These are phyloP conservation scores for Claviceps arundinis DNA, from an alignment of 2,329 filamentous ascomycete genomes.

Conservation along the genomic window DNA sequence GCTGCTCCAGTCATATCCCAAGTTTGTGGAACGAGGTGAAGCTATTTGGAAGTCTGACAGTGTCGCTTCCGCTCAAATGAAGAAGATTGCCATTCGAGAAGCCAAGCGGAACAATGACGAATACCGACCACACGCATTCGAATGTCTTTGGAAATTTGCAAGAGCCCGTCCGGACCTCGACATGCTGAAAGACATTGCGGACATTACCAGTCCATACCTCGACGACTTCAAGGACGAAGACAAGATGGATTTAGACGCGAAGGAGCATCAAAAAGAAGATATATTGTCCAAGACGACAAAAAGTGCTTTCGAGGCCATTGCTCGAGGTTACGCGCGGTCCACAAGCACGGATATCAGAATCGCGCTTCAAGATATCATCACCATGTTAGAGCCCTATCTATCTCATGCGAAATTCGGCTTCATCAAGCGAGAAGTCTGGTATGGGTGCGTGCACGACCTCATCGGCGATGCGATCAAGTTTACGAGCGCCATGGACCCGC, in stretches of 20 bases:
- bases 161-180: slow-evolving; percentile 54
- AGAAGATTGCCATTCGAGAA: slow-evolving; percentile 73
- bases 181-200: slow-evolving; percentile 52
- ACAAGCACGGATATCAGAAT: slow-evolving; percentile 24
- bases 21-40: slow-evolving; percentile 56
- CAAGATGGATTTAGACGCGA: slow-evolving; percentile 55
- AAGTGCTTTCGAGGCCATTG: slow-evolving; percentile 37
- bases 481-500: slow-evolving; percentile 9
- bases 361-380: slow-evolving; percentile 24
- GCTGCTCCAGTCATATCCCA: slow-evolving; percentile 65
- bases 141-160: slow-evolving; percentile 60
- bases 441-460: slow-evolving; percentile 33
- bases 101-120: slow-evolving; percentile 81
- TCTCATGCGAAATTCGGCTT: slow-evolving; percentile 22
- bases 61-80: slow-evolving; percentile 48
- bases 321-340: slow-evolving; percentile 33
- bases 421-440: slow-evolving; percentile 39
- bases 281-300: slow-evolving; percentile 29
- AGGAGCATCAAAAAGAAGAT: slow-evolving; percentile 33
- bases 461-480: slow-evolving; percentile 26
- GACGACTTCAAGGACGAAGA: slow-evolving; percentile 45
- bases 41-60: slow-evolving; percentile 41
- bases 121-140: slow-evolving; percentile 67
- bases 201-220: slow-evolving; percentile 50
- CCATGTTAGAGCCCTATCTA: slow-evolving; percentile 28